These are phyloP conservation scores for Malassezia restricta DNA, from an alignment of 1,284 basidiomycete species.

Conservation along the genomic window DNA sequence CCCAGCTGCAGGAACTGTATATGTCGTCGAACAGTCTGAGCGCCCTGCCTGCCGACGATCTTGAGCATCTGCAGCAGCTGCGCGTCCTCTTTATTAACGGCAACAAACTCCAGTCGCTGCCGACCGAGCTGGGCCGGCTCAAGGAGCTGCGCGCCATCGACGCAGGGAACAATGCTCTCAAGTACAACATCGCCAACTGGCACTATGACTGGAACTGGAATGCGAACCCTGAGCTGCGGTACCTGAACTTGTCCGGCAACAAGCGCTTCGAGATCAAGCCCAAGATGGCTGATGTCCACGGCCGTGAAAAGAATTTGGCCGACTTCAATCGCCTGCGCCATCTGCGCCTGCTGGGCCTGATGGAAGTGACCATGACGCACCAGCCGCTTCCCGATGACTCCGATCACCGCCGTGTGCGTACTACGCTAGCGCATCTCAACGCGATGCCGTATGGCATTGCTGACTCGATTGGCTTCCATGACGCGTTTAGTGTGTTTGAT, in stretches of 20 bases:
- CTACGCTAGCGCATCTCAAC: conserved; percentile 78
- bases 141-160: conserved; percentile 71
- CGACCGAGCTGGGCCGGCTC: conserved; percentile 76
- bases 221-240: conserved; percentile 82
- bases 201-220: conserved; percentile 99
- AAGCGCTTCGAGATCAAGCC: conserved; percentile 77
- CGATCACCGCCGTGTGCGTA: conserved; percentile 80
- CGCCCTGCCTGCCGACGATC: conserved; percentile 62
- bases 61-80: conserved; percentile 32
- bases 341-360: conserved; percentile 79
- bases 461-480: conserved; percentile 64
- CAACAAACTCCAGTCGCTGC: conserved; percentile 82
- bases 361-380: conserved; percentile 82
- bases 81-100: conserved; percentile 70
- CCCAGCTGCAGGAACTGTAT: conserved; percentile 69
- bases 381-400: conserved; percentile 59
- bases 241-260: conserved; percentile 77
- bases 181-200: conserved; percentile 98
- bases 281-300: conserved; percentile 42
- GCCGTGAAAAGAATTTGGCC: conserved; percentile 52
- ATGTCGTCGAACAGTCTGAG: conserved; percentile 86
- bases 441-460: conserved; percentile 94
- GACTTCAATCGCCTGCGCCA: conserved; percentile 75
- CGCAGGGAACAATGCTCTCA: conserved; percentile 83
- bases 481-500: conserved; percentile 70